phyloP scores from a whole-genome alignment of 805 yeast genomes.

The Candida palmyrensis region DNA sequence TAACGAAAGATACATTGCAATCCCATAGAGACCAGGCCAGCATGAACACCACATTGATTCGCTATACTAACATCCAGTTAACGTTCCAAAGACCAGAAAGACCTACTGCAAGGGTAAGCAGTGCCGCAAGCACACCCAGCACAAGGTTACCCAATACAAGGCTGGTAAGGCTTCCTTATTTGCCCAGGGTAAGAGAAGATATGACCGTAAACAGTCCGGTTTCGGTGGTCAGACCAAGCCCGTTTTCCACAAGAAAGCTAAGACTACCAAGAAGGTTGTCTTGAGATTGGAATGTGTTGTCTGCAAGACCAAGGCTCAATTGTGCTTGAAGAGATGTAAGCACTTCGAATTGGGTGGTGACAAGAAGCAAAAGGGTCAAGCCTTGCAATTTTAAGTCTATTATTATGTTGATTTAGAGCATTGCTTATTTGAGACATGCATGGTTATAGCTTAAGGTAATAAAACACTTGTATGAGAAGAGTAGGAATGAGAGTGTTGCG shows the following conservation, averaged over 20 bases:
- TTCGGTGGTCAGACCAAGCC: conserved; percentile 99
- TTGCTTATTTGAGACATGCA: too few relatives aligned
- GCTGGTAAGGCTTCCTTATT: conserved; percentile 99
- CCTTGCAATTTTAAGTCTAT: conserved; percentile 87
- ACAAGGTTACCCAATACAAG: conserved; percentile 99
- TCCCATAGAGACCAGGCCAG: too few relatives aligned
- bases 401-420: conserved; percentile 4
- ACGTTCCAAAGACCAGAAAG: conserved; percentile 99
- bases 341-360: conserved; percentile 99
- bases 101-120: conserved; percentile 99
- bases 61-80: conserved; percentile 67
- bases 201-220: conserved; percentile 99
- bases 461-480: conserved; percentile 3
- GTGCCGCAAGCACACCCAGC: conserved; percentile 99
- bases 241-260: conserved; percentile 99
- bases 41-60: too few relatives aligned
- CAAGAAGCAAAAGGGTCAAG: conserved; percentile 99
- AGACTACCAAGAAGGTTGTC: conserved; percentile 99
- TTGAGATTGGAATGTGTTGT: conserved; percentile 97
- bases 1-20: too few relatives aligned
- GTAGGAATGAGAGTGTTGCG: too few relatives aligned
- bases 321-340: conserved; percentile 98
- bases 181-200: conserved; percentile 99
- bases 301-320: conserved; percentile 98
- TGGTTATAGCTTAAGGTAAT: conserved; percentile 5